Conservation (phyloP, 2,329 filamentous ascomycete species). For the Fonsecaea multimorphosa region DNA sequence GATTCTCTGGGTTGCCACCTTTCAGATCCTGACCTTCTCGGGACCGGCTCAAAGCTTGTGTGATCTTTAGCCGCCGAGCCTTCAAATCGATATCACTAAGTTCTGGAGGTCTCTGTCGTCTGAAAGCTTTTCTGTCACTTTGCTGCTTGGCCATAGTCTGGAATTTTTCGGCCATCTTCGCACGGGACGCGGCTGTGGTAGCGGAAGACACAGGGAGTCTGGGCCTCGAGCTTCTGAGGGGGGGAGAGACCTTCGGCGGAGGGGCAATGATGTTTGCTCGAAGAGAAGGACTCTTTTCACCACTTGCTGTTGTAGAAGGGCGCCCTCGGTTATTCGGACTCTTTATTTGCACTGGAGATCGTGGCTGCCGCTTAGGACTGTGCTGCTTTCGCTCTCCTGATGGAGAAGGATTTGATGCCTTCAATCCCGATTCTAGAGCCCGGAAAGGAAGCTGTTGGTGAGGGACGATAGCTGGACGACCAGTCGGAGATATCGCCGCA, state of each 20-base stretch:
- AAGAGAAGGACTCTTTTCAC: conserved; percentile 64
- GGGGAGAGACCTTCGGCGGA: conserved; percentile 75
- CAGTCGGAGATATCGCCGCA: conserved; percentile 23
- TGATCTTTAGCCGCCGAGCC: conserved; percentile 78
- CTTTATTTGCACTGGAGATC: conserved; percentile 43
- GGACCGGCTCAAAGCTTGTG: conserved; percentile 77
- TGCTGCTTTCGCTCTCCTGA: conserved; percentile 28
- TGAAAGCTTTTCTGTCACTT: conserved; percentile 44
- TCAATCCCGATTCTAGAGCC: conserved; percentile 13
- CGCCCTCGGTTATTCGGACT: conserved; percentile 47
- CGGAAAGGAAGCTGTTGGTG: conserved; percentile 30
- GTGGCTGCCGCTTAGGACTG: conserved; percentile 41
- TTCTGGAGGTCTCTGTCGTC: conserved; percentile 59
- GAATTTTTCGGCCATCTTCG: conserved; percentile 67
- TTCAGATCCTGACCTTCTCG: conserved; percentile 37
- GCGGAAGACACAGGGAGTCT: conserved; percentile 77
- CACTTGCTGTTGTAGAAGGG: conserved; percentile 44
- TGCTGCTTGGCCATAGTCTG: conserved; percentile 49
- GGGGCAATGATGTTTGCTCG: conserved; percentile 76
- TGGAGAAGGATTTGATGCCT: conserved; percentile 32
- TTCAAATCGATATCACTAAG: conserved; percentile 83
- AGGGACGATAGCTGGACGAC: conserved; percentile 10
- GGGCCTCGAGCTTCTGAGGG: conserved; percentile 80
- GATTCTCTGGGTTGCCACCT: conserved; percentile 4
- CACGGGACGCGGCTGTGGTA: conserved; percentile 72